A percentile compares a stretch with the other conserved stretches of the same genome.
Conservation (phyloP, 2,329 filamentous ascomycete species). For the Leptosphaerulina australis region DNA sequence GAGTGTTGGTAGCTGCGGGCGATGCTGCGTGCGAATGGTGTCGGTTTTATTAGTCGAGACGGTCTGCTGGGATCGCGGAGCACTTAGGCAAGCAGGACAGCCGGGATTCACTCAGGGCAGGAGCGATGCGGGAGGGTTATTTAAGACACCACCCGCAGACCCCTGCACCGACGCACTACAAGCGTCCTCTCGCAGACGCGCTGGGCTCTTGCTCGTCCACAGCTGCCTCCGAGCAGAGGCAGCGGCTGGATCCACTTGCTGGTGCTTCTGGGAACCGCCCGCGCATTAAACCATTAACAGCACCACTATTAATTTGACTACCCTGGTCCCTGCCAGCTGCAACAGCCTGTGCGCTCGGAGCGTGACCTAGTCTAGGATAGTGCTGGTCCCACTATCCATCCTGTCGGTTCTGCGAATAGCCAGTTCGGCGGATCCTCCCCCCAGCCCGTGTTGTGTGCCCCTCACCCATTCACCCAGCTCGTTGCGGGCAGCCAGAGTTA, state of each 20-base stretch:
- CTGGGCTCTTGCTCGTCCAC: conserved; percentile 23
- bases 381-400: conserved; percentile 27
- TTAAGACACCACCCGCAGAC: conserved; percentile 29
- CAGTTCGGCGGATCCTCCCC: conserved; percentile 26
- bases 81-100: conserved; percentile 16
- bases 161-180: conserved; percentile 23
- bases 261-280: conserved; percentile 29
- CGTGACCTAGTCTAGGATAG: conserved; percentile 21
- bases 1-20: neutral
- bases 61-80: conserved; percentile 22
- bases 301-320: conserved; percentile 28
- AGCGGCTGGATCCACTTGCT: conserved; percentile 29
- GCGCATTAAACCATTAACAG: conserved; percentile 28
- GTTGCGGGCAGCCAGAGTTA: conserved; percentile 1
- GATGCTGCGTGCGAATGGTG: conserved; percentile 12
- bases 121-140: conserved; percentile 33
- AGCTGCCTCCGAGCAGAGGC: conserved; percentile 20
- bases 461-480: conserved; percentile 9
- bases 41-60: conserved; percentile 34
- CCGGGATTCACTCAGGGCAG: conserved; percentile 31
- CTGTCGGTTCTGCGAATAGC: conserved; percentile 25
- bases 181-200: conserved; percentile 26
- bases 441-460: conserved; percentile 4
- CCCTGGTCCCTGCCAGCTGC: conserved; percentile 25
- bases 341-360: conserved; percentile 24